Evolutionary conservation across 345 rosid species (phyloP).

Genomic region (Arabis alpina): DNA sequence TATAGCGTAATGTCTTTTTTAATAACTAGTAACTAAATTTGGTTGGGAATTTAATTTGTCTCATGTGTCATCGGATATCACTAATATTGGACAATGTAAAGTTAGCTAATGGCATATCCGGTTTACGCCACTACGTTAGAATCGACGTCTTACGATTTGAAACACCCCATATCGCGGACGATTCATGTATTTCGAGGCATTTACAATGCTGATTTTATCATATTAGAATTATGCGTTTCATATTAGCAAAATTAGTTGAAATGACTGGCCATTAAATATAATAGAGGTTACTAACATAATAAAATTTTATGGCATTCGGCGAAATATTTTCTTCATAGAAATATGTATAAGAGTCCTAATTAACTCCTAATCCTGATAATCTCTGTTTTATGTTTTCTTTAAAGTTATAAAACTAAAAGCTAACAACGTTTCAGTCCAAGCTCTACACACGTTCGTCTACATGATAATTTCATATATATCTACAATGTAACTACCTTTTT

Average conservation of each 20-base stretch:
- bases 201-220: no score
- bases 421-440: not conserved
- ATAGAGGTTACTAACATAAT: no score
- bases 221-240: no score
- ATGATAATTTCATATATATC: slow-evolving; percentile 5
- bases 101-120: not conserved
- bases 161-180: slow-evolving; percentile 3
- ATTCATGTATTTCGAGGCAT: no score
- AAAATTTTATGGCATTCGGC: no score
- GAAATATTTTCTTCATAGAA: no score
- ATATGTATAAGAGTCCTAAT: no score
- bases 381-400: not conserved
- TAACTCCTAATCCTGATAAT: no score
- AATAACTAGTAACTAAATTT: not conserved
- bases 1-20: not conserved
- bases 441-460: not conserved
- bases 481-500: not conserved
- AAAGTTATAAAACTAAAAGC: not conserved
- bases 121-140: not conserved
- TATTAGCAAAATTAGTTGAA: no score
- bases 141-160: slow-evolving; percentile 14
- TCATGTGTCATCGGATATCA: not conserved
- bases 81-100: not conserved
- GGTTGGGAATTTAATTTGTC: not conserved
- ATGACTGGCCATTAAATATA: no score